Base-by-base conservation (phyloP, 2,329 filamentous ascomycete species). In the Passalora sequoiae region DNA sequence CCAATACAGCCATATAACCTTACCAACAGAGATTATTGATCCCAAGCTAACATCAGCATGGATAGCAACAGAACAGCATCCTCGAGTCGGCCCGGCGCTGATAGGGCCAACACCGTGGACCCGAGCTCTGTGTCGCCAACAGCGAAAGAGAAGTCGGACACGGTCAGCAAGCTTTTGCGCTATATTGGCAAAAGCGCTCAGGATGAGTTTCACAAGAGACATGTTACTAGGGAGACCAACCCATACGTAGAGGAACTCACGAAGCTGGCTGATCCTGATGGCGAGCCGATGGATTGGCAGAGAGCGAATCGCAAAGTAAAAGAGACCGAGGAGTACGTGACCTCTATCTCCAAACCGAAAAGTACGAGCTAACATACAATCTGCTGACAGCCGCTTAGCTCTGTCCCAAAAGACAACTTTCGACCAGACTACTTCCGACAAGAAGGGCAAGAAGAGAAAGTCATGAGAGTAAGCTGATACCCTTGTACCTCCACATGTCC, bases 391-490 rank as follows among this genome's bases (percentile, higher is more conserved):
- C 30, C 40, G 40, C 17, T 19, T 40, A 22, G 28, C 38, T 7
- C 28, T 20, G 12, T 25, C 30, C 6, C 40, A 37, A 16, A 15
- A 25, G 6, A 10, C 4, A 22, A 36, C 9, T 36, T 36, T 36
- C 40, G 13, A 24, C 22, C 40, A 20, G 16, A 43, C 40, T 37
- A 36, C 29, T 27, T 43, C 40, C 17, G 25, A 6, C 31, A 43
- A 30, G n/a, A 28, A n/a, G 3, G 16, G 15, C 9, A 25, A 20
- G 24, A 28, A 10, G 31, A 29, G 24, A 37, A 30, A 43, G 40
- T 43, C 8, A 6, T 35, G 8, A 33, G 40, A 19, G 40, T 33
- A 3, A 19, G n/a, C 12, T 19, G 13, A 28, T 13, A 28, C 13
- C 13, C 30, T 3, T 19, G 7, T 19, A 8, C 30, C 15, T 8